phyloP scores from a whole-genome alignment of 2,329 filamentous ascomycete genomes.

The Trichophaea hybrida region DNA sequence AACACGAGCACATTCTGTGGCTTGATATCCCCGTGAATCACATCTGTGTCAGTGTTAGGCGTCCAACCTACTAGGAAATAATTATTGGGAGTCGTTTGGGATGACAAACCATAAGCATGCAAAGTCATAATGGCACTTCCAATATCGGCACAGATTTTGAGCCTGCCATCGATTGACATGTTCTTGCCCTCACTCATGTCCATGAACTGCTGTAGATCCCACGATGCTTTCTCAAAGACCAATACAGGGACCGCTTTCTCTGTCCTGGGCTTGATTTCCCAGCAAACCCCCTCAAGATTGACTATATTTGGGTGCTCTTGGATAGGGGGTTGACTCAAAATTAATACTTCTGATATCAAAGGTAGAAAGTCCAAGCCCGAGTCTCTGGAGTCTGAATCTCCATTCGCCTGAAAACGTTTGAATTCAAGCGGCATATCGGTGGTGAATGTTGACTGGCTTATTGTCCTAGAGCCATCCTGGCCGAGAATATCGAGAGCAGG shows the following conservation, averaged over 20 bases:
- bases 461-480: conserved; percentile 11
- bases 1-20: conserved; percentile 18
- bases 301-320: conserved; percentile 14
- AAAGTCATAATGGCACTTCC: conserved; percentile 17
- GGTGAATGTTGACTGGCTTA: conserved; percentile 16
- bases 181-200: background rate
- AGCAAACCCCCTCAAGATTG: conserved; percentile 17
- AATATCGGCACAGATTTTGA: conserved; percentile 19
- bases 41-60: background rate
- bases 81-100: no score
- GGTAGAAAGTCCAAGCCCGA: background rate
- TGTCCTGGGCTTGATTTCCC: conserved; percentile 1
- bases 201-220: conserved; percentile 1
- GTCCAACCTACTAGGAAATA: background rate
- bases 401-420: conserved; percentile 9
- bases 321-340: conserved; percentile 12
- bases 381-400: no score
- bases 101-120: conserved; percentile 15
- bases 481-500: conserved; percentile 9
- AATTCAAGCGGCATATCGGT: no score
- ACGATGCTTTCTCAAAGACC: conserved; percentile 3
- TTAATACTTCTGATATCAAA: conserved; percentile 7
- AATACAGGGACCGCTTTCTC: background rate
- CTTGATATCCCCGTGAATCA: conserved; percentile 20
- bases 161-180: conserved; percentile 8